phyloP scores from a whole-genome alignment of 2,329 filamentous ascomycete species.

The Chaetomiaceae sp. region DNA sequence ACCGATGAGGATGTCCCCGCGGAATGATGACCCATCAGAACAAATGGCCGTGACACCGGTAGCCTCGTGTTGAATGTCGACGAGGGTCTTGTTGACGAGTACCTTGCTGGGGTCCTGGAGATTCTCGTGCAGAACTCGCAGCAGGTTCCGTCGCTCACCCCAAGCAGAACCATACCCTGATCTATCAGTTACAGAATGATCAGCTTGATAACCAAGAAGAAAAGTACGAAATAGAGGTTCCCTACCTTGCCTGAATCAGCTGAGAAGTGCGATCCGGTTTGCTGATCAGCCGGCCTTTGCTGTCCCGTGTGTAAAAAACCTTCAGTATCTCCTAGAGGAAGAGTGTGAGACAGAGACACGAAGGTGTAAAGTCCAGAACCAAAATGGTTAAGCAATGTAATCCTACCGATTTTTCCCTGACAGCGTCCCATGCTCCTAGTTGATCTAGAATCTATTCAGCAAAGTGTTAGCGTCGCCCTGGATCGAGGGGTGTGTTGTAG shows the following conservation, averaged over 20 bases:
- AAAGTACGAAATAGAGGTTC: too few relatives aligned
- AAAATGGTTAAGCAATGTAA: background rate
- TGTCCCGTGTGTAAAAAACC: slow-evolving; percentile 20
- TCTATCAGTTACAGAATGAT: background rate
- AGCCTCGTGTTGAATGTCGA: slow-evolving; percentile 20
- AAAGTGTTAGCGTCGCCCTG: background rate
- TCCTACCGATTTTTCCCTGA: slow-evolving; percentile 24
- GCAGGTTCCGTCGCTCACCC: slow-evolving; percentile 34
- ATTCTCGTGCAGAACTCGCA: slow-evolving; percentile 31
- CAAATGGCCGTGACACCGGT: slow-evolving; percentile 30
- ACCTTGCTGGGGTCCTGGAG: slow-evolving; percentile 28
- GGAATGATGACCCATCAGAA: slow-evolving; percentile 31
- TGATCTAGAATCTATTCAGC: slow-evolving; percentile 28
- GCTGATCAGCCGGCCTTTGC: slow-evolving; percentile 22
- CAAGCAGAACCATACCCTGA: slow-evolving; percentile 27
- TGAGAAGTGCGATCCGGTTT: slow-evolving; percentile 20
- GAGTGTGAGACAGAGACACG: background rate
- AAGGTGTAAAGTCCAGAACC: too few relatives aligned
- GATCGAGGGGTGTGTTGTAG: background rate
- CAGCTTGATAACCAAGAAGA: too few relatives aligned
- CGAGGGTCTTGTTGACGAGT: slow-evolving; percentile 27
- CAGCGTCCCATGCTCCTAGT: slow-evolving; percentile 27
- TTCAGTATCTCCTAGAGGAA: slow-evolving; percentile 18
- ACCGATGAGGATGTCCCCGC: slow-evolving; percentile 36
- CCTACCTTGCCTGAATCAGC: slow-evolving; percentile 9